Conservation (phyloP, 345 rosid species). For the Excoecaria agallocha region DNA sequence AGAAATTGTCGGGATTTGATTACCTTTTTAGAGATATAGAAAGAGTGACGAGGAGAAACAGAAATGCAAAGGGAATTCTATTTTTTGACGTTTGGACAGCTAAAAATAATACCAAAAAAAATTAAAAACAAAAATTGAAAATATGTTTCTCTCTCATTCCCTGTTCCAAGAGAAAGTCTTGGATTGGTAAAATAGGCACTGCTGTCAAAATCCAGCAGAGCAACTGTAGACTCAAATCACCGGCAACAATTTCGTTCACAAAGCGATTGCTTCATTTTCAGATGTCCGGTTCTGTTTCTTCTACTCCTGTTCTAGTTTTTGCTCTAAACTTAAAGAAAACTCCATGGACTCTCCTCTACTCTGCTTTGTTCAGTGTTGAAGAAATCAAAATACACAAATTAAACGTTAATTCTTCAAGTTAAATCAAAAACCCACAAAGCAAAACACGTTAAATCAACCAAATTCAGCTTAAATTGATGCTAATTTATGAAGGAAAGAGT, state of each 20-base stretch:
- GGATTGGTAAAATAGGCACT: conserved; percentile 10
- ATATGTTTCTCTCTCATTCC: neutral
- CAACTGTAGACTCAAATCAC: conserved; percentile 18
- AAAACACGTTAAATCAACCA: neutral
- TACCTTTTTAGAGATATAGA: conserved; percentile 29
- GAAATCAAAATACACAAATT: conserved; percentile 25
- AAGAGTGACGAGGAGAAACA: conserved; percentile 21
- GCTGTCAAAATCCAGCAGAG: conserved; percentile 15
- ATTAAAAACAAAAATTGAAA: conserved; percentile 19
- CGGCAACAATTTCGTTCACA: neutral
- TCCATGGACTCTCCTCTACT: conserved; percentile 13
- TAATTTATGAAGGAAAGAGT: conserved; percentile 1
- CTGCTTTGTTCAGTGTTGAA: conserved; percentile 39
- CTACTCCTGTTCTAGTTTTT: neutral
- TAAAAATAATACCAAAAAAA: conserved; percentile 43
- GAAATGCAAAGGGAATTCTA: conserved; percentile 31
- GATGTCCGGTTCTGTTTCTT: neutral
- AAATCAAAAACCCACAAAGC: conserved; percentile 20
- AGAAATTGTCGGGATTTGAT: conserved; percentile 50
- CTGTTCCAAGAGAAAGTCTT: conserved; percentile 5
- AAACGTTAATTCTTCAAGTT: conserved; percentile 33
- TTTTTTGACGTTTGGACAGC: conserved; percentile 62
- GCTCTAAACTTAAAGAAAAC: conserved; percentile 40
- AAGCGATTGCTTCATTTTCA: neutral
- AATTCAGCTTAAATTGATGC: too few relatives aligned